A percentile compares a stretch with the other conserved stretches of the same genome.
Conservation (phyloP, 768 basidiomycete genomes). For the Leucogyrophana mollusca region DNA sequence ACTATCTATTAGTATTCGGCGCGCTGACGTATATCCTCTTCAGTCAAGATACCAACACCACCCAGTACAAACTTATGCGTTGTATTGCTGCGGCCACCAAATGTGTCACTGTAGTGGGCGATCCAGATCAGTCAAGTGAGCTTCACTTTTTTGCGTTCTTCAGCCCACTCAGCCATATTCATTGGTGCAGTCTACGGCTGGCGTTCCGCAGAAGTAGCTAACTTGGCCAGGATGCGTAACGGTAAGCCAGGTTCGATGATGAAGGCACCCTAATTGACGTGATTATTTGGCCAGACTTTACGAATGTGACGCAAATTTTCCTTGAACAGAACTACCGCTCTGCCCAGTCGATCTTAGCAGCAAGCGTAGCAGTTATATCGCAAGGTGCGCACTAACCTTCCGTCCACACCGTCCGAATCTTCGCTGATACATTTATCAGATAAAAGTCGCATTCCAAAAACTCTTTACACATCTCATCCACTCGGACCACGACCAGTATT, state of each 20-base stretch:
- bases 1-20: too few species aligned
- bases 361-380: slow-evolving; percentile 75
- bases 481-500: slow-evolving; percentile 60
- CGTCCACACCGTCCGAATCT: not conserved
- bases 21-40: not conserved
- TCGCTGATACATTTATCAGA: slow-evolving; percentile 40
- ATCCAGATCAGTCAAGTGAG: slow-evolving; percentile 87
- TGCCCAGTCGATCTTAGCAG: slow-evolving; percentile 69
- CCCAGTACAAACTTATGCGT: slow-evolving; percentile 80
- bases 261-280: not conserved
- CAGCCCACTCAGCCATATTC: too few species aligned
- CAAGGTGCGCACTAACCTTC: slow-evolving; percentile 55
- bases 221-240: slow-evolving; percentile 68
- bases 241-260: slow-evolving; percentile 33
- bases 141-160: too few species aligned
- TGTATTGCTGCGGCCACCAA: slow-evolving; percentile 51
- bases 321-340: slow-evolving; percentile 89
- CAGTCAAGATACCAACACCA: slow-evolving; percentile 79
- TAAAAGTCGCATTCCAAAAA: slow-evolving; percentile 71
- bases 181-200: slow-evolving; percentile 73
- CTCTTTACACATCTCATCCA: slow-evolving; percentile 67
- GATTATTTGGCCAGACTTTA: slow-evolving; percentile 72
- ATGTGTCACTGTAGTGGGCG: slow-evolving; percentile 80
- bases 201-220: slow-evolving; percentile 78
- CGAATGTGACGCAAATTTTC: slow-evolving; percentile 61